Conservation (phyloP, 345 rosid genomes). For the Lepidium africanum region DNA sequence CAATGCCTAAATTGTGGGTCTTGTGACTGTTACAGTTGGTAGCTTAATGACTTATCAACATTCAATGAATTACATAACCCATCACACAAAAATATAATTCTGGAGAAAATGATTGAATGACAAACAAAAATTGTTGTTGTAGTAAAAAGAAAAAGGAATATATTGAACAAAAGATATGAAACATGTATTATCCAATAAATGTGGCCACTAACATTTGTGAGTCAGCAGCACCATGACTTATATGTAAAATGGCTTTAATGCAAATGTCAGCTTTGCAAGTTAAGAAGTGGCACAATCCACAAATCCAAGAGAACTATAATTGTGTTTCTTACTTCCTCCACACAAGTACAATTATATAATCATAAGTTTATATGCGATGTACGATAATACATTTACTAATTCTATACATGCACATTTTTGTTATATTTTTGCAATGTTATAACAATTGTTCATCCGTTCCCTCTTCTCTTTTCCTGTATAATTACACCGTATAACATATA, state of each 20-base stretch:
- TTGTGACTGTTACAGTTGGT: neutral
- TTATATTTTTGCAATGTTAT: too few species aligned
- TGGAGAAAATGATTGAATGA: neutral
- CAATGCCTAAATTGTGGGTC: neutral
- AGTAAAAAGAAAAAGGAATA: neutral
- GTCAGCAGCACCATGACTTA: conserved; percentile 13
- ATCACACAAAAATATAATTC: too few species aligned
- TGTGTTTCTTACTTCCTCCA: conserved; percentile 2
- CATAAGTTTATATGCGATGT: neutral
- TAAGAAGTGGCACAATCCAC: conserved; percentile 4
- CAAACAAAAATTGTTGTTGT: neutral
- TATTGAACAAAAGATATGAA: neutral
- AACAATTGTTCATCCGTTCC: too few species aligned
- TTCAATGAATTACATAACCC: too few species aligned
- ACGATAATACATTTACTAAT: neutral
- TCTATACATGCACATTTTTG: neutral
- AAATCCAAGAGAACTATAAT: neutral
- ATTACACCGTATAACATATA: too few species aligned
- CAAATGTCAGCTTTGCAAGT: neutral
- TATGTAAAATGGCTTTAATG: neutral
- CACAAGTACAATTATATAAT: conserved; percentile 12
- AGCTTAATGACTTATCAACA: neutral
- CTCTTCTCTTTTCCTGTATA: too few species aligned
- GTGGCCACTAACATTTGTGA: conserved; percentile 19
- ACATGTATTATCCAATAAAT: conserved; percentile 13